Evolutionary conservation across 257 asterid genomes (phyloP).

Genomic region (Fraxinus americana): DNA sequence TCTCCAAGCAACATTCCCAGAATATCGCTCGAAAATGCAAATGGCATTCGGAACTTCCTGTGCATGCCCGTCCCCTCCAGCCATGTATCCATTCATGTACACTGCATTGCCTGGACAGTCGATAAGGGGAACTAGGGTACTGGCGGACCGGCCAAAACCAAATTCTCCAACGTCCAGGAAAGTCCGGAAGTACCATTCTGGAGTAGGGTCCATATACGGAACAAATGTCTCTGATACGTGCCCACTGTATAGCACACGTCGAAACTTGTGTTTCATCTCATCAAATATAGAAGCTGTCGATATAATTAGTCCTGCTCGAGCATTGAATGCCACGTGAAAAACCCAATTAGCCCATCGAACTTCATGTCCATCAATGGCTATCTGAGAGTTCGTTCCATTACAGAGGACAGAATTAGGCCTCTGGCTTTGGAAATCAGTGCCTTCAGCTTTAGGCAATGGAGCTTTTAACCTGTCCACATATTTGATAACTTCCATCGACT

Average conservation of each 20-base stretch:
- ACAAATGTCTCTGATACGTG: conserved; percentile 81
- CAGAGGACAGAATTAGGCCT: conserved; percentile 31
- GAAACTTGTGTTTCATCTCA: conserved; percentile 21
- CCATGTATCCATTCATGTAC: conserved; percentile 64
- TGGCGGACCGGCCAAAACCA: conserved; percentile 74
- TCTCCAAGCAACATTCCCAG: conserved; percentile 69
- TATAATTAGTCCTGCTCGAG: conserved; percentile 62
- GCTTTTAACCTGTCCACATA: conserved; percentile 42
- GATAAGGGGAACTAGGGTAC: conserved; percentile 44
- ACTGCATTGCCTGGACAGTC: conserved; percentile 66
- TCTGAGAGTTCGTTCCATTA: conserved; percentile 28
- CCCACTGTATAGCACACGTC: conserved; percentile 65
- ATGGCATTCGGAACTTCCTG: conserved; percentile 43
- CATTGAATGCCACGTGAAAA: conserved; percentile 61
- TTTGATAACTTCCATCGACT: conserved; percentile 39
- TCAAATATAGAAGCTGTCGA: conserved; percentile 62
- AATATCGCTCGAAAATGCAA: conserved; percentile 58
- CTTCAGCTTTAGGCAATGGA: conserved; percentile 50
- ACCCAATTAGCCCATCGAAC: conserved; percentile 71
- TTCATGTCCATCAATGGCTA: conserved; percentile 39
- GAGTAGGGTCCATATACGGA: conserved; percentile 74
- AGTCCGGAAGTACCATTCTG: conserved; percentile 67
- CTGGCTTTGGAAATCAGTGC: conserved; percentile 51
- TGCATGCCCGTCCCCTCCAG: conserved; percentile 51
- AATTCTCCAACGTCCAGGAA: conserved; percentile 83